phyloP scores from a whole-genome alignment of 805 yeast species.

The Debaryomyces castellii region DNA sequence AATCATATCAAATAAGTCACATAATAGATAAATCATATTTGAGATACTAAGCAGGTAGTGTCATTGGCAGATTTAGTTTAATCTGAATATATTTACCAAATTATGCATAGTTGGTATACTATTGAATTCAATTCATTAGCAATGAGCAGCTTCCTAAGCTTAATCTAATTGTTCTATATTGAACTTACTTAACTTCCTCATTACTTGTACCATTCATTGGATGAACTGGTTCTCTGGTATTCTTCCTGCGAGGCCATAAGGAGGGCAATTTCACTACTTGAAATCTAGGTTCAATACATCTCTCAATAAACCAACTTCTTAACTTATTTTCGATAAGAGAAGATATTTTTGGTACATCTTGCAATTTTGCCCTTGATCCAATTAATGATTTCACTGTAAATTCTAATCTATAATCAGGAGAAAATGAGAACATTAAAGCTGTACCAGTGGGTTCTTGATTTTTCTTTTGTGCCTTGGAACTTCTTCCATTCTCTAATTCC shows the following conservation, averaged over 20 bases:
- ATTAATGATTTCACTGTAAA: conserved; percentile 85
- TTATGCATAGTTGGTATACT: too few relatives aligned
- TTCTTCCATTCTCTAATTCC: conserved; percentile 1
- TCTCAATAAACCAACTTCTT: conserved; percentile 85
- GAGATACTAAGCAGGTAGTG: neutral
- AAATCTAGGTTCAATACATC: conserved; percentile 92
- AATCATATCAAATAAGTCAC: neutral
- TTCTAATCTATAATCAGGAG: conserved; percentile 88
- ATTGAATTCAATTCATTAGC: too few relatives aligned
- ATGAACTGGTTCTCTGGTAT: conserved; percentile 31
- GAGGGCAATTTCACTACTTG: conserved; percentile 84
- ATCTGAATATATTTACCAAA: too few relatives aligned
- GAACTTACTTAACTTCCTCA: conserved; percentile 5
- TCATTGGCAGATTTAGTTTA: too few relatives aligned
- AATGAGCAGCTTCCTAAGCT: too few relatives aligned
- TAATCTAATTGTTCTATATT: too few relatives aligned
- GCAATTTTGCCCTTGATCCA: conserved; percentile 89
- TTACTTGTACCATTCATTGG: conserved; percentile 3
- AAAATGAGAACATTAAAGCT: conserved; percentile 82
- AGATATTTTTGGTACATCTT: conserved; percentile 89
- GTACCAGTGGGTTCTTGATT: conserved; percentile 44
- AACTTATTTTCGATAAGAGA: conserved; percentile 79
- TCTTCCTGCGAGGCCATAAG: conserved; percentile 68
- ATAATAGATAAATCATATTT: too few relatives aligned
- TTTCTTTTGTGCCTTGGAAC: conserved; percentile 9